These are phyloP conservation scores for Xanthoconium stramineum DNA, from an alignment of 768 basidiomycete species.

Conservation along the genomic window DNA sequence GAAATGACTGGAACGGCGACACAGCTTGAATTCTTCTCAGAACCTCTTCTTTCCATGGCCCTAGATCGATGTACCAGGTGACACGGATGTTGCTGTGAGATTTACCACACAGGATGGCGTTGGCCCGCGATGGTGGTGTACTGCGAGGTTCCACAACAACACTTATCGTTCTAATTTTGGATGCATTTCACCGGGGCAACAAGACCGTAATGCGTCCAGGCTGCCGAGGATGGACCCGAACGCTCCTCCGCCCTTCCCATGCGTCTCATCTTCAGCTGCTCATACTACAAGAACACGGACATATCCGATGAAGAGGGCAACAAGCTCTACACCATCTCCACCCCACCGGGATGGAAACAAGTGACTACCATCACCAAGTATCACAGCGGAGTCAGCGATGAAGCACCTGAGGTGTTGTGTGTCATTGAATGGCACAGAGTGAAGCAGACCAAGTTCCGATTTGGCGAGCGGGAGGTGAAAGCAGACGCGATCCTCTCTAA, in stretches of 20 bases:
- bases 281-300: constrained; percentile 18
- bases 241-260: not conserved
- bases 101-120: too few relatives aligned
- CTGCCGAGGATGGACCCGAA: not conserved
- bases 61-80: too few relatives aligned
- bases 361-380: constrained; percentile 12
- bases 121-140: too few relatives aligned
- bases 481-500: constrained; percentile 13
- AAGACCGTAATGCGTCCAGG: too few relatives aligned
- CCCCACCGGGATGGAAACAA: constrained; percentile 12
- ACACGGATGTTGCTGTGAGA: too few relatives aligned
- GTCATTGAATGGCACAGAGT: constrained; percentile 30
- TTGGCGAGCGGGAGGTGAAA: constrained; percentile 21
- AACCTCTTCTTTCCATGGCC: too few relatives aligned
- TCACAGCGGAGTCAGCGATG: not conserved
- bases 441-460: constrained; percentile 26
- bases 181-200: too few relatives aligned
- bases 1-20: too few relatives aligned
- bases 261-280: constrained; percentile 17
- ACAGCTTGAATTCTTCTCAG: too few relatives aligned
- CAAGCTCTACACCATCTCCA: constrained; percentile 18
- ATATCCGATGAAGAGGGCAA: constrained; percentile 16
- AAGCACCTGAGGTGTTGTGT: constrained; percentile 17
- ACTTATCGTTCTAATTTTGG: too few relatives aligned
- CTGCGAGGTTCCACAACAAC: too few relatives aligned